These are phyloP conservation scores for Aciculosporium take DNA, from an alignment of 2,329 filamentous ascomycete genomes.

Conservation along the genomic window DNA sequence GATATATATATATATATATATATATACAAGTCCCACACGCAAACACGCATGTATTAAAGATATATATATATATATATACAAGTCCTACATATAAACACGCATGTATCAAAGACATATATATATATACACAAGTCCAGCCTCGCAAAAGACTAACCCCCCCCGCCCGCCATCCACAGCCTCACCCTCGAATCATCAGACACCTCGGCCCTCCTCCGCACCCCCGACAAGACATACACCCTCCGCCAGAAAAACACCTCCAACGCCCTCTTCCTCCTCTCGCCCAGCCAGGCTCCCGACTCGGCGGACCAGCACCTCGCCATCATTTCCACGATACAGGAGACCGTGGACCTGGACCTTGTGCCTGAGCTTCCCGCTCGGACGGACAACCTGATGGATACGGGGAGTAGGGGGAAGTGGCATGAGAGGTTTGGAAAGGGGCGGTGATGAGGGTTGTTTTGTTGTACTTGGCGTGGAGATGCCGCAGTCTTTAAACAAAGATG, in stretches of 20 bases:
- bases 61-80: no score
- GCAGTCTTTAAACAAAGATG: no score
- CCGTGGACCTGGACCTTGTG: conserved; percentile 42
- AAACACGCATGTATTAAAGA: no score
- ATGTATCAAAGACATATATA: background rate
- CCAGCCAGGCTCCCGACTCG: conserved; percentile 10
- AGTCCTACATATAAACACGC: no score
- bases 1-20: no score
- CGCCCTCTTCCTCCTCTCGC: conserved; percentile 41
- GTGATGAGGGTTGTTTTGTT: conserved; percentile 10
- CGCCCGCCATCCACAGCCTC: conserved; percentile 21
- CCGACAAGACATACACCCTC: conserved; percentile 39
- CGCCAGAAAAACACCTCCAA: conserved; percentile 56
- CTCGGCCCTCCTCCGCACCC: conserved; percentile 36
- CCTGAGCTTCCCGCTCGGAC: conserved; percentile 17
- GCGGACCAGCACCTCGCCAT: conserved; percentile 27
- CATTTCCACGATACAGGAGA: conserved; percentile 46
- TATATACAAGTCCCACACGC: no score
- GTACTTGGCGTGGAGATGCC: background rate
- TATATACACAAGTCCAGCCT: background rate
- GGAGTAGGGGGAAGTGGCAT: conserved; percentile 41
- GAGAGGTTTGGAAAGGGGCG: conserved; percentile 38
- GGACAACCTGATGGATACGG: conserved; percentile 15
- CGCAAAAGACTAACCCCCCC: background rate
- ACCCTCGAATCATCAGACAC: conserved; percentile 34